Percentiles rank a stretch among this genome's conserved stretches.
Evolutionary conservation across 2,329 filamentous ascomycete genomes (phyloP).

Genomic region (Arthrobotrys sphaeroides): DNA sequence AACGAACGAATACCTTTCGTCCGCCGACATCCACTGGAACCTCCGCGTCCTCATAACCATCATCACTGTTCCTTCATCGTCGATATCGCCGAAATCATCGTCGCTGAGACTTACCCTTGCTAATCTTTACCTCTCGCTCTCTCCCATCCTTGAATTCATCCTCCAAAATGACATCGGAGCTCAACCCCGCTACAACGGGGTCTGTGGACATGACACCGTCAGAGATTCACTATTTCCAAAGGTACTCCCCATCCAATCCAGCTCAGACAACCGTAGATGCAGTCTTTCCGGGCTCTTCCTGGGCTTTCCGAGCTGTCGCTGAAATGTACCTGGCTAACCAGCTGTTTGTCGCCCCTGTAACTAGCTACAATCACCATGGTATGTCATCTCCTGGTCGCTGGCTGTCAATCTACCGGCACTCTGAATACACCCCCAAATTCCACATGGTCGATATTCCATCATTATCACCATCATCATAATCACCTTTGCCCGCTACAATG

Average conservation of each 20-base stretch:
- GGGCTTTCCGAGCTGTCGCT: slow-evolving; percentile 4
- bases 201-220: slow-evolving; percentile 78
- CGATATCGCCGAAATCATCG: neutral
- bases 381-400: slow-evolving; percentile 60
- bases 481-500: neutral
- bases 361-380: slow-evolving; percentile 98
- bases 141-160: neutral
- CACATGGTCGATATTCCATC: neutral
- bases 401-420: neutral
- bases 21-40: slow-evolving; percentile 2
- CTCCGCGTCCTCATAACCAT: neutral
- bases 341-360: neutral
- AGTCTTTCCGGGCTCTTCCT: slow-evolving; percentile 6
- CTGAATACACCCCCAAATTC: no score
- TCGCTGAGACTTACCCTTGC: neutral
- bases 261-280: neutral
- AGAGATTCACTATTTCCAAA: slow-evolving; percentile 99
- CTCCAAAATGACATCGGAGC: slow-evolving; percentile 20
- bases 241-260: slow-evolving; percentile 66
- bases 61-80: neutral
- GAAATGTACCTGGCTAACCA: slow-evolving; percentile 13
- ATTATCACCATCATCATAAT: neutral
- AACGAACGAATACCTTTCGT: no score
- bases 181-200: slow-evolving; percentile 65
- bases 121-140: neutral